phyloP scores from a whole-genome alignment of 169 alveolate genomes.

The Babesia sp. region DNA sequence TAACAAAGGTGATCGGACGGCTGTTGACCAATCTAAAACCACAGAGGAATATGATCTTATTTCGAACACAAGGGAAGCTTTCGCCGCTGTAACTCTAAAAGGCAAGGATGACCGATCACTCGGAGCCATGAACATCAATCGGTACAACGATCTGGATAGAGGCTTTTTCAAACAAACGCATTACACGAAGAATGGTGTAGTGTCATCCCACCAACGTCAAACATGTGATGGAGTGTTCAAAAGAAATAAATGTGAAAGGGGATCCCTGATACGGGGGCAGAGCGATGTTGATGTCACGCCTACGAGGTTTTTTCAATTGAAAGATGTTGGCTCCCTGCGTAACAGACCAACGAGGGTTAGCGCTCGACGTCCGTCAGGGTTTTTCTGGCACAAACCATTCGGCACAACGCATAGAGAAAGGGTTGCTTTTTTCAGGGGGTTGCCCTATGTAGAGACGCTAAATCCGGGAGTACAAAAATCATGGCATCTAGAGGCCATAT shows the following conservation, averaged over 20 bases:
- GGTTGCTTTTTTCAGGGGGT: slow-evolving; percentile 3
- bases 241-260: slow-evolving; percentile 13
- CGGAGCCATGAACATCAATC: background rate
- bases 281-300: background rate
- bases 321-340: background rate
- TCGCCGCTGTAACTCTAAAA: background rate
- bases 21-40: background rate
- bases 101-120: background rate
- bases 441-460: slow-evolving; percentile 49
- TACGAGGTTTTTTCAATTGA: background rate
- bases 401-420: background rate
- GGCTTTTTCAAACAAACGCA: background rate
- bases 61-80: background rate
- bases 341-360: background rate
- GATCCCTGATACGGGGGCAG: background rate
- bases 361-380: background rate
- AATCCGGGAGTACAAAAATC: slow-evolving; percentile 48
- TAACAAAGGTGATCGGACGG: background rate
- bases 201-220: background rate
- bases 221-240: background rate
- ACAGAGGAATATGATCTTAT: background rate
- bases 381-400: slow-evolving; percentile 59
- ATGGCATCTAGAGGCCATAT: slow-evolving; percentile 68
- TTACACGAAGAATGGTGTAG: background rate
- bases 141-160: background rate